Evolutionary conservation across 805 yeast species (phyloP).

Genomic region (Metschnikowia baotianmanensis): DNA sequence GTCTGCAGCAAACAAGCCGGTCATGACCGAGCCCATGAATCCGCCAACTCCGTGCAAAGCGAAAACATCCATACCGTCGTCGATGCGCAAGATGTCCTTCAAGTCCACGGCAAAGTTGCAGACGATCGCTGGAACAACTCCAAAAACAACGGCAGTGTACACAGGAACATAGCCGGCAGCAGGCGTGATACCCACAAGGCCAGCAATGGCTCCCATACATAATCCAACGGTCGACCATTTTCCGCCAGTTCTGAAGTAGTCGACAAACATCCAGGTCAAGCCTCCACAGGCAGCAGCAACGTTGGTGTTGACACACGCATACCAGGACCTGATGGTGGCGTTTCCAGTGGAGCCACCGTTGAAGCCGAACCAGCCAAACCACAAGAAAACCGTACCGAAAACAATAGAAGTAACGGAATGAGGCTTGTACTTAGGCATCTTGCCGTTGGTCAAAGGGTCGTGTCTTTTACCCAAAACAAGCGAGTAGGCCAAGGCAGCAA

Average conservation of each 20-base stretch:
- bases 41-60: conserved; percentile 96
- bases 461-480: conserved; percentile 88
- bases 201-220: conserved; percentile 92
- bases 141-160: conserved; percentile 41
- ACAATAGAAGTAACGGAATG: conserved; percentile 90
- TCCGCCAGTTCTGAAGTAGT: conserved; percentile 79
- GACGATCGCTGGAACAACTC: conserved; percentile 35
- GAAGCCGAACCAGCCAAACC: conserved; percentile 99
- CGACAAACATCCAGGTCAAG: conserved; percentile 90
- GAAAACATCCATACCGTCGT: conserved; percentile 94
- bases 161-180: conserved; percentile 96
- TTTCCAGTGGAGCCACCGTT: conserved; percentile 98
- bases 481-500: conserved; percentile 93
- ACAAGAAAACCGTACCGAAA: conserved; percentile 87
- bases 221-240: conserved; percentile 93
- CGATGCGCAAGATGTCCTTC: conserved; percentile 69
- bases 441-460: conserved; percentile 67
- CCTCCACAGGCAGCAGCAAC: conserved; percentile 94
- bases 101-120: conserved; percentile 87
- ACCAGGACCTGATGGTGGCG: conserved; percentile 89
- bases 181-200: conserved; percentile 93
- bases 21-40: conserved; percentile 72
- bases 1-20: conserved; percentile 91
- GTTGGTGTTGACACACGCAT: conserved; percentile 90
- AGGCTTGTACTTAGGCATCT: conserved; percentile 87